Conservation (phyloP, 352 stramenopile genomes). For the Peronospora destructor region DNA sequence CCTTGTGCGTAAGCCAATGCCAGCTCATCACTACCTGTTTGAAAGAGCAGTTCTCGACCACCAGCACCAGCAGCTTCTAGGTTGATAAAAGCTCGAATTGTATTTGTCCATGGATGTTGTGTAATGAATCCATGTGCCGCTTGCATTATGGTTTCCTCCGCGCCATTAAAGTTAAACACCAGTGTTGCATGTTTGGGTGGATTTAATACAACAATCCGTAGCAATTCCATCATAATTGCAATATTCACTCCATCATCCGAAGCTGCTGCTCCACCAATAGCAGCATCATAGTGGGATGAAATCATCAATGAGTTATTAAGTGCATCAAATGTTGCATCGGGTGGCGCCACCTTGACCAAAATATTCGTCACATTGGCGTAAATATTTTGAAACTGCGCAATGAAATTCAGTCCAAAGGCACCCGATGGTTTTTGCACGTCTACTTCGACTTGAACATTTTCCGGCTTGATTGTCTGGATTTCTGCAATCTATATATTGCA, state of each 20-base stretch:
- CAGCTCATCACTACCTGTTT: constrained; percentile 69
- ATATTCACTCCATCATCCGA: constrained; percentile 81
- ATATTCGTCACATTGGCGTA: constrained; percentile 84
- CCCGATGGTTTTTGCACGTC: constrained; percentile 63
- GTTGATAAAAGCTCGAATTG: constrained; percentile 74
- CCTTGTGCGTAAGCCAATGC: constrained; percentile 62
- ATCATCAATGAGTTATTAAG: constrained; percentile 59
- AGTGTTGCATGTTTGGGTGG: constrained; percentile 44
- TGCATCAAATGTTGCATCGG: constrained; percentile 23
- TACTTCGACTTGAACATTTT: constrained; percentile 40
- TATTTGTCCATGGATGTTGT: constrained; percentile 62
- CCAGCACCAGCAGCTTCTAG: constrained; percentile 66
- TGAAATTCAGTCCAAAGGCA: constrained; percentile 73
- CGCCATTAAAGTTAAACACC: constrained; percentile 80
- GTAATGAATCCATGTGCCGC: constrained; percentile 76
- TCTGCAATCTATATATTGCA: constrained; percentile 38
- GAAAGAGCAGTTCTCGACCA: constrained; percentile 67
- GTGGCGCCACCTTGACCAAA: constrained; percentile 47
- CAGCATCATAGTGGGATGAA: constrained; percentile 74
- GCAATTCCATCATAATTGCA: constrained; percentile 72
- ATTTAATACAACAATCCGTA: constrained; percentile 39
- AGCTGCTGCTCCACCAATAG: constrained; percentile 54
- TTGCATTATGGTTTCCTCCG: constrained; percentile 75
- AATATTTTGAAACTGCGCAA: constrained; percentile 79
- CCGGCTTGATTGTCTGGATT: constrained; percentile 30